Conservation (phyloP, 176 grass and related monocot genomes). For the Raddia distichophylla region DNA sequence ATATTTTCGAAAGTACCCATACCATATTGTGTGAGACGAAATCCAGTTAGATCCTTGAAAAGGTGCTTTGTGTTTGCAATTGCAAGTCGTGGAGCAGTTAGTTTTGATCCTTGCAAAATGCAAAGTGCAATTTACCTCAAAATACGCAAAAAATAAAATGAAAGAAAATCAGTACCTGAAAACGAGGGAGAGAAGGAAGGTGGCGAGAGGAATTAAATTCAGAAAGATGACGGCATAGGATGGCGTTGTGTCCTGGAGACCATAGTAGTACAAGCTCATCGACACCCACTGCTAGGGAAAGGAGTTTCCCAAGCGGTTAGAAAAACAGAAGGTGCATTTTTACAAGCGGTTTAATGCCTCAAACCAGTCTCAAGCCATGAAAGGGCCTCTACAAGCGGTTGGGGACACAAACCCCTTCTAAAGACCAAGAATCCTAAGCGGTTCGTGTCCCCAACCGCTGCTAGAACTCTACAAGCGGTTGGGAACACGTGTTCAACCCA, state of each 20-base stretch:
- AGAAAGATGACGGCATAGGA: slow-evolving; percentile 55
- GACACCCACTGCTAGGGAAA: no score
- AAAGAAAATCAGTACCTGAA: slow-evolving; percentile 42
- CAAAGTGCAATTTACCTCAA: neutral
- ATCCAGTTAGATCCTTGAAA: neutral
- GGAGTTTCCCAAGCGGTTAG: no score
- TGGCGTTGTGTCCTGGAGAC: slow-evolving; percentile 53
- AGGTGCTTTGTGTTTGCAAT: neutral
- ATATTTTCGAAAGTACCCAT: neutral
- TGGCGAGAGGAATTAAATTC: slow-evolving; percentile 53
- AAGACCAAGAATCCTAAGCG: no score
- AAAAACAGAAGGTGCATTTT: no score
- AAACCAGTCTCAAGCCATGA: no score
- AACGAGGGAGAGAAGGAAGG: slow-evolving; percentile 53
- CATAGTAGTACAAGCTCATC: slow-evolving; percentile 60
- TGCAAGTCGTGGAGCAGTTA: neutral
- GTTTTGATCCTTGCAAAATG: neutral
- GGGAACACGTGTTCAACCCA: no score
- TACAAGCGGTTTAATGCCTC: no score
- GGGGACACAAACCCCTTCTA: no score
- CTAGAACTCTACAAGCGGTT: no score
- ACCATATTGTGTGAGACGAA: neutral
- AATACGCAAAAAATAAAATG: neutral
- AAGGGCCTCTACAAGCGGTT: no score
- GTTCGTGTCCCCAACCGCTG: no score